Percentiles rank a stretch among this genome's conserved stretches.
phyloP scores from a whole-genome alignment of 345 rosid species.

The Aquilaria malaccensis region DNA sequence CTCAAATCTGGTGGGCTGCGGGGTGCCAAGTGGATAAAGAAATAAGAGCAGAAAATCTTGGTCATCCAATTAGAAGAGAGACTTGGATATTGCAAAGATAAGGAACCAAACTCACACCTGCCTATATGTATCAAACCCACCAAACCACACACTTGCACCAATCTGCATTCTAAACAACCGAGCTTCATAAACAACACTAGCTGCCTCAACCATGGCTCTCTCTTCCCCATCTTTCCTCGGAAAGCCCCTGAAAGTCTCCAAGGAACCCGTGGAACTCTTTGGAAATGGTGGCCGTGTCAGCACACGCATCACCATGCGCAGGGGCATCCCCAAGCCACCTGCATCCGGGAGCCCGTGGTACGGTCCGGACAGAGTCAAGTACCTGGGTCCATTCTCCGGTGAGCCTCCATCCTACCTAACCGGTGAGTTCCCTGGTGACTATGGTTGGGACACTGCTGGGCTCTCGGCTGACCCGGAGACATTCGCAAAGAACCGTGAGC shows the following conservation, averaged over 20 bases:
- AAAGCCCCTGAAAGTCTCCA: constrained; percentile 44
- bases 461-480: constrained; percentile 56
- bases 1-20: constrained; percentile 25
- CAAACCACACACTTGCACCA: background rate
- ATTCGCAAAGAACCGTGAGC: constrained; percentile 54
- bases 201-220: constrained; percentile 64
- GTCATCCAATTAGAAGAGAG: constrained; percentile 44
- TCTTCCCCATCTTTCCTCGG: constrained; percentile 67
- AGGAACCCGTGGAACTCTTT: constrained; percentile 30
- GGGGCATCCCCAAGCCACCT: constrained; percentile 15
- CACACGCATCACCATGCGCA: constrained; percentile 38
- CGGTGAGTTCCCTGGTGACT: constrained; percentile 48
- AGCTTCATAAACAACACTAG: constrained; percentile 17
- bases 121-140: constrained; percentile 21
- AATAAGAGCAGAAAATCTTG: constrained; percentile 31
- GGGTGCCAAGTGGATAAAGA: constrained; percentile 25
- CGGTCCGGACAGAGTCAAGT: constrained; percentile 42
- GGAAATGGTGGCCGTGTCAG: constrained; percentile 45
- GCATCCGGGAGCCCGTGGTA: constrained; percentile 58
- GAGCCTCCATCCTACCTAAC: constrained; percentile 45
- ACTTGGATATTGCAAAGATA: constrained; percentile 40
- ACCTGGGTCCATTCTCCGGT: constrained; percentile 49
- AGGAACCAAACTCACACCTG: constrained; percentile 15
- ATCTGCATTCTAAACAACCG: constrained; percentile 6
- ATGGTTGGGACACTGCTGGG: constrained; percentile 59